Conservation (phyloP, 495 filamentous ascomycete genomes). For the Hyphodiscus hymeniophilus region DNA sequence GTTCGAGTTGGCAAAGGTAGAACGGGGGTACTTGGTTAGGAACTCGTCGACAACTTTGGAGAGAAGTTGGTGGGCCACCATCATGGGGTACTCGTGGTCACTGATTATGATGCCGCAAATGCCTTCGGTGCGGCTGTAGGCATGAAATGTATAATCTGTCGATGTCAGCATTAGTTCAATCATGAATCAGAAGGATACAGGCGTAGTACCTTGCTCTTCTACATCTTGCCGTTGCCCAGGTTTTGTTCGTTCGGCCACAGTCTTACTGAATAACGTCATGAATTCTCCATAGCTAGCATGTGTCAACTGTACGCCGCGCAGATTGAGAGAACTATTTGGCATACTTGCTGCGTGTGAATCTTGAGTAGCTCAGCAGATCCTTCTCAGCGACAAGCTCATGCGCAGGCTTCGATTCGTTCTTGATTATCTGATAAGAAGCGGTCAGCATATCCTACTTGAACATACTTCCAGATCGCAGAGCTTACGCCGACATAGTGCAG, state of each 20-base stretch:
- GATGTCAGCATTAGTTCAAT: not conserved
- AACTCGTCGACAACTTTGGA: conserved; percentile 93
- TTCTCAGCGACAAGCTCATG: conserved; percentile 73
- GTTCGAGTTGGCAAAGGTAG: conserved; percentile 41
- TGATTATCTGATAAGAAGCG: conserved; percentile 54
- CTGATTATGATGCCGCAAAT: conserved; percentile 83
- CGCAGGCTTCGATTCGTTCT: conserved; percentile 70
- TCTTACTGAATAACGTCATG: conserved; percentile 60
- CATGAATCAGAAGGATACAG: not conserved
- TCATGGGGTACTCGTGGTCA: conserved; percentile 79
- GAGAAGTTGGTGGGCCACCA: conserved; percentile 90
- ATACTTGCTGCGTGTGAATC: conserved; percentile 68
- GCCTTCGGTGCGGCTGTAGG: conserved; percentile 81
- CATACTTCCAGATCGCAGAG: conserved; percentile 11
- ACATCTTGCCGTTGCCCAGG: conserved; percentile 88
- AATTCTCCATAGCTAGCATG: conserved; percentile 48
- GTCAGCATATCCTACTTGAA: conserved; percentile 9
- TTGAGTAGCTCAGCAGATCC: conserved; percentile 71
- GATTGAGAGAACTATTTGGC: too few relatives aligned
- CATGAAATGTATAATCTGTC: conserved; percentile 75
- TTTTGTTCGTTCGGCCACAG: conserved; percentile 69
- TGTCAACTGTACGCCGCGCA: too few relatives aligned
- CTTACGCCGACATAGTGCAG: conserved; percentile 86
- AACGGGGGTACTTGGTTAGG: conserved; percentile 66
- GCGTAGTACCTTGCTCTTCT: conserved; percentile 61